Percentiles rank a stretch among this genome's conserved stretches.
These are phyloP conservation scores for Capsella rubella DNA, from an alignment of 441 rosid species.

Conservation along the genomic window DNA sequence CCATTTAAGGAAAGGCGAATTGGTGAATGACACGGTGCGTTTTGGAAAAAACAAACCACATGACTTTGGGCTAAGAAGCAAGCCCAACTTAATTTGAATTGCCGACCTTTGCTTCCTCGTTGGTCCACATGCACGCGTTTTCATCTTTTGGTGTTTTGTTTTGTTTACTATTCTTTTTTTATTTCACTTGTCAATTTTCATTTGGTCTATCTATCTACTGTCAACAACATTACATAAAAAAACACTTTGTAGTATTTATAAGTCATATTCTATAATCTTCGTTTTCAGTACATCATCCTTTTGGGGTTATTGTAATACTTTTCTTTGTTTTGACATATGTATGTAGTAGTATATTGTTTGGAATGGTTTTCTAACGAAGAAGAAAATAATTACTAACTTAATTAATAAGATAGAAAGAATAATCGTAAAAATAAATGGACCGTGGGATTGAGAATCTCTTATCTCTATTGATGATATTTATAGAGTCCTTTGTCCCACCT, in stretches of 20 bases:
- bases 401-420: not conserved
- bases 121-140: conserved; percentile 42
- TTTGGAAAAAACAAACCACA: not conserved
- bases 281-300: conserved; percentile 19
- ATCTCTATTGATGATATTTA: conserved; percentile 20
- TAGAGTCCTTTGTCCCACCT: conserved; percentile 32
- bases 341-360: too few relatives aligned
- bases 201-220: conserved; percentile 24
- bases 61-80: conserved; percentile 42
- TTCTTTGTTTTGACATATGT: not conserved
- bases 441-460: conserved; percentile 30
- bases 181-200: conserved; percentile 7
- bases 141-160: conserved; percentile 10
- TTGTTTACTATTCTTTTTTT: not conserved
- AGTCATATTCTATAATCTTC: not conserved
- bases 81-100: conserved; percentile 35
- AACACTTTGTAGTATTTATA: too few relatives aligned
- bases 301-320: not conserved
- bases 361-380: not conserved
- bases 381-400: not conserved
- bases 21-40: conserved; percentile 35
- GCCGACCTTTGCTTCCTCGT: conserved; percentile 36
- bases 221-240: not conserved
- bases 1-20: not conserved
- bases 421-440: conserved; percentile 18